Evolutionary conservation across 441 rosid species (phyloP).

Genomic region (Jatropha podagrica): DNA sequence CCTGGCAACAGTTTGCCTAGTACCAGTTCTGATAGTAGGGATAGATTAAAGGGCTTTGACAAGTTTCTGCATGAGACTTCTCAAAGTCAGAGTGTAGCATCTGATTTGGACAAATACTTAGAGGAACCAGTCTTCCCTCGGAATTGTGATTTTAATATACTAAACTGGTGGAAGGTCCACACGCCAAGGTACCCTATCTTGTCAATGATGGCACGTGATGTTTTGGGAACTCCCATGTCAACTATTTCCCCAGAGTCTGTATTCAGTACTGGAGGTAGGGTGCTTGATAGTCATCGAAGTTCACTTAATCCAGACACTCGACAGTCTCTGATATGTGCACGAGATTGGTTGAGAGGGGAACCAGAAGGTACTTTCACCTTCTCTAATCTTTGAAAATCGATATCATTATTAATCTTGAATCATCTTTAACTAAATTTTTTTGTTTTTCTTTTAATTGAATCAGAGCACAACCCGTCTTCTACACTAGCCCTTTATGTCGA

Average conservation of each 20-base stretch:
- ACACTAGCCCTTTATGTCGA: constrained; percentile 39
- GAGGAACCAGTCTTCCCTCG: constrained; percentile 95
- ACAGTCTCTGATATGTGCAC: constrained; percentile 83
- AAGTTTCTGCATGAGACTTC: constrained; percentile 86
- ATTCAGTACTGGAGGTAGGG: constrained; percentile 51
- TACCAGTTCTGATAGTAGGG: constrained; percentile 56
- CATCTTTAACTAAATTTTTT: neutral
- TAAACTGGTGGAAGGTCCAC: constrained; percentile 98
- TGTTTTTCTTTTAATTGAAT: constrained; percentile 16
- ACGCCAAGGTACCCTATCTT: constrained; percentile 90
- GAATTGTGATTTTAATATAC: constrained; percentile 71
- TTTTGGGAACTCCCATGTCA: constrained; percentile 84
- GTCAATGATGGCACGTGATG: constrained; percentile 95
- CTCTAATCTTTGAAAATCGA: constrained; percentile 10
- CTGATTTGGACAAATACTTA: constrained; percentile 86
- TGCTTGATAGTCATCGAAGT: constrained; percentile 56
- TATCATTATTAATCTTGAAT: neutral
- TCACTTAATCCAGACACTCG: constrained; percentile 60
- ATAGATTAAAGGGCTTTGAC: constrained; percentile 88
- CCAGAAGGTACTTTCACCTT: constrained; percentile 47
- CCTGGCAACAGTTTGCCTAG: constrained; percentile 75
- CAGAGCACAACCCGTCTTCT: constrained; percentile 50
- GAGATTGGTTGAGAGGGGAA: constrained; percentile 73
- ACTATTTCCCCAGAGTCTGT: constrained; percentile 53
- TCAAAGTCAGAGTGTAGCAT: constrained; percentile 52